Percentiles rank a stretch among this genome's conserved stretches.
phyloP scores from a whole-genome alignment of 176 grass and related monocot genomes.

The Aegilops speltoides region DNA sequence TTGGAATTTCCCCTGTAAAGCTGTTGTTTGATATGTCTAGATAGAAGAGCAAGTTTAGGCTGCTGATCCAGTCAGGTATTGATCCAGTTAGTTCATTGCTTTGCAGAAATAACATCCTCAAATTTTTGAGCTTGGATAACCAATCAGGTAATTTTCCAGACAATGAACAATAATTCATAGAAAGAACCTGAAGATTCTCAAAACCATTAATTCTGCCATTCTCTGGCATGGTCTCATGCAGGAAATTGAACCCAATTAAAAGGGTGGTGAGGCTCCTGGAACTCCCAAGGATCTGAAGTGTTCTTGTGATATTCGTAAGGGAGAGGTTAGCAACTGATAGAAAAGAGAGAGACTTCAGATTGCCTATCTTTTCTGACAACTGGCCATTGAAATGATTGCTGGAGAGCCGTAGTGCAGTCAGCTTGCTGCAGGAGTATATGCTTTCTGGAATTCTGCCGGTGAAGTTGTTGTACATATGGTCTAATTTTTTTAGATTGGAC shows the following conservation, averaged over 20 bases:
- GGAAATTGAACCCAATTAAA: neutral
- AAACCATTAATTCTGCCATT: conserved; percentile 18
- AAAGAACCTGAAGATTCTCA: conserved; percentile 28
- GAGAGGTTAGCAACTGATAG: conserved; percentile 6
- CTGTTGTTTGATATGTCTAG: conserved; percentile 36
- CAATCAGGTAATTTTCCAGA: conserved; percentile 31
- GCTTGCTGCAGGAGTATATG: conserved; percentile 39
- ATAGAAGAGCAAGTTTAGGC: neutral
- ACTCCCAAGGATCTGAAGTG: conserved; percentile 18
- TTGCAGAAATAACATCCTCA: conserved; percentile 5
- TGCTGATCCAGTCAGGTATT: conserved; percentile 29
- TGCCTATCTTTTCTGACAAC: conserved; percentile 5
- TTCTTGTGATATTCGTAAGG: conserved; percentile 28
- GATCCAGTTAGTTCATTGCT: conserved; percentile 12
- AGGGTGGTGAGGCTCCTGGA: conserved; percentile 12
- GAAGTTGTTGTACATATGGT: conserved; percentile 23
- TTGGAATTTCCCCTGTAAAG: conserved; percentile 28
- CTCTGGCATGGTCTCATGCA: conserved; percentile 16
- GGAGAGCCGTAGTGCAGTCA: conserved; percentile 28
- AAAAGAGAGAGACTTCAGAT: conserved; percentile 20
- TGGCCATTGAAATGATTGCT: neutral
- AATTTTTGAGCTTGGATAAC: conserved; percentile 31
- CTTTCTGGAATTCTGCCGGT: conserved; percentile 36
- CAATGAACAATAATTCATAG: neutral
- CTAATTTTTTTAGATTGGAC: conserved; percentile 1